Evolutionary conservation across 192 early-diverging fungal genomes (phyloP).

Genomic region (Entomortierella beljakovae): DNA sequence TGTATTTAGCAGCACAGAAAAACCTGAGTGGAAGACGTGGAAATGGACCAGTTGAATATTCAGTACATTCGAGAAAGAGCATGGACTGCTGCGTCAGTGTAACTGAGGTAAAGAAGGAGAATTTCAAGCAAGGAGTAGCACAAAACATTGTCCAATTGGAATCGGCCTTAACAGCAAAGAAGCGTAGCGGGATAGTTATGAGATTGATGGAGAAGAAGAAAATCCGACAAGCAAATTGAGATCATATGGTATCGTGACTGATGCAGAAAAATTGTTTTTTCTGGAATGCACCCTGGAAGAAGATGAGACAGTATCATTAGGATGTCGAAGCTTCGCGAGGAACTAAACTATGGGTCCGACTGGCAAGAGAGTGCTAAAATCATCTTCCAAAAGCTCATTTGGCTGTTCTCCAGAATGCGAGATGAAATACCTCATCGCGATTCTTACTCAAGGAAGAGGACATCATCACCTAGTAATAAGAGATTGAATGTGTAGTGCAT

Average conservation of each 20-base stretch:
- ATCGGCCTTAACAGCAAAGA: conserved; percentile 23
- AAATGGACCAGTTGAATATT: conserved; percentile 29
- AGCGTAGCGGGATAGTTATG: conserved; percentile 9
- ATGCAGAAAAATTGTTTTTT: background rate
- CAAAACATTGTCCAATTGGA: conserved; percentile 34
- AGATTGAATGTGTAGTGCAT: too few species aligned
- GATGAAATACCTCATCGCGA: conserved; percentile 1
- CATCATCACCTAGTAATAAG: too few species aligned
- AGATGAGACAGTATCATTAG: conserved; percentile 3
- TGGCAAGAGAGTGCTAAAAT: conserved; percentile 15
- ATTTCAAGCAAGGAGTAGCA: conserved; percentile 13
- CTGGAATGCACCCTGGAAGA: conserved; percentile 13
- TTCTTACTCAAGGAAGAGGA: too few species aligned
- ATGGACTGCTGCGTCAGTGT: background rate
- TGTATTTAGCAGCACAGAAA: conserved; percentile 8
- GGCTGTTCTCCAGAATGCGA: conserved; percentile 26
- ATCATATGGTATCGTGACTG: conserved; percentile 16
- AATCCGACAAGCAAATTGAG: background rate
- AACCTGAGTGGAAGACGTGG: conserved; percentile 24
- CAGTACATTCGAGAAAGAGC: conserved; percentile 5
- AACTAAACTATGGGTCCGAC: background rate
- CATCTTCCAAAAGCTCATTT: conserved; percentile 9
- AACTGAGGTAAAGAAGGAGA: conserved; percentile 29
- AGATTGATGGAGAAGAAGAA: conserved; percentile 13
- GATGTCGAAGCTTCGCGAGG: conserved; percentile 6